These are phyloP conservation scores for Colletotrichum paranaense DNA, from an alignment of 2,329 filamentous ascomycete genomes.

Conservation along the genomic window DNA sequence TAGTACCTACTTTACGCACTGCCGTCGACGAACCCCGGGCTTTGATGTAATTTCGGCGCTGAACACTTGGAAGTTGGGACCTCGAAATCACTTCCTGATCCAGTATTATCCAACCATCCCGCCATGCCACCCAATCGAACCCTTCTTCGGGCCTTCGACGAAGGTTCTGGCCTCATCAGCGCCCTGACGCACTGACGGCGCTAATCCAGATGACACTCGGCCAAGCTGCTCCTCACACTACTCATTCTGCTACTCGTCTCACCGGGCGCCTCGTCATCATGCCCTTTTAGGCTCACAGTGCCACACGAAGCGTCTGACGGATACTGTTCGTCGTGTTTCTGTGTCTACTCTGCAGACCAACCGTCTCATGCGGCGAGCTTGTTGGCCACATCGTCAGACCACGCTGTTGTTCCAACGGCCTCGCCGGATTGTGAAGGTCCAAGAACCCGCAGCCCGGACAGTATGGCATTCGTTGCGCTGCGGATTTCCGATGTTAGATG, in stretches of 20 bases:
- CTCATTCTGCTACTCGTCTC: constrained; percentile 5
- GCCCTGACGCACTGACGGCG: constrained; percentile 12
- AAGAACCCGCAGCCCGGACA: constrained; percentile 15
- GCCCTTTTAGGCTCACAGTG: constrained; percentile 5
- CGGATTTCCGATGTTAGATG: constrained; percentile 1
- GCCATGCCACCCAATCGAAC: constrained; percentile 12
- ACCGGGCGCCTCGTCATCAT: constrained; percentile 10
- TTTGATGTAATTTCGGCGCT: background rate
- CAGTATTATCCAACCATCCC: background rate
- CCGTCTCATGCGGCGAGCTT: constrained; percentile 24
- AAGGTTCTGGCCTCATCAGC: constrained; percentile 19
- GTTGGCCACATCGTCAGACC: constrained; percentile 1
- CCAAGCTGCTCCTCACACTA: constrained; percentile 10
- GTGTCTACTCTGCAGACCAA: constrained; percentile 20
- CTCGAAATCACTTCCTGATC: background rate
- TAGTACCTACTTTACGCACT: background rate
- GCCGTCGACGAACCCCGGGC: background rate
- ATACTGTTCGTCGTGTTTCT: background rate
- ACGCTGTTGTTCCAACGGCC: constrained; percentile 5
- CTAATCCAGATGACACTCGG: constrained; percentile 11
- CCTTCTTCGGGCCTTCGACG: constrained; percentile 22
- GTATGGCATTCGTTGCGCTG: constrained; percentile 1
- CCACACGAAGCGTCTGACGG: constrained; percentile 1
- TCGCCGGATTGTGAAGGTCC: background rate
- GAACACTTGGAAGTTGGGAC: background rate